These are phyloP conservation scores for Scortechinia acanthostroma DNA, from an alignment of 2,329 filamentous ascomycete species.

Conservation along the genomic window DNA sequence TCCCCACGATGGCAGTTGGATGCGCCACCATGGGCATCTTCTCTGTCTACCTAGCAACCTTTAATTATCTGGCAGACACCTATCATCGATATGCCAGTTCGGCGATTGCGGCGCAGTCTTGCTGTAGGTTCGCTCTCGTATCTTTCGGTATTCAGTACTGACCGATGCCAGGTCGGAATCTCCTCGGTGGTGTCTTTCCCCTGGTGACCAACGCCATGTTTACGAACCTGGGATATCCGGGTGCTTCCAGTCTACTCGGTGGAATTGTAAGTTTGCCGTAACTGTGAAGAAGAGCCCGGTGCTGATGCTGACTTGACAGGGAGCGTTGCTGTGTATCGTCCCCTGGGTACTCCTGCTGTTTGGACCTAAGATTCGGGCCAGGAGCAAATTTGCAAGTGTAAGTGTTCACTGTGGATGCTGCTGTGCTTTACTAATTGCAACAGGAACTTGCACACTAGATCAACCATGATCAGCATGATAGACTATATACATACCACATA, in stretches of 20 bases:
- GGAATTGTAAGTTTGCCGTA: constrained; percentile 44
- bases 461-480: too few species aligned
- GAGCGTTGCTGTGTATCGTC: constrained; percentile 60
- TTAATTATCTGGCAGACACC: constrained; percentile 86
- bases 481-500: too few species aligned
- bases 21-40: constrained; percentile 81
- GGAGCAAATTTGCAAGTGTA: constrained; percentile 70
- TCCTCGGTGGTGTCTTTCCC: constrained; percentile 76
- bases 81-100: constrained; percentile 59
- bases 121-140: constrained; percentile 35
- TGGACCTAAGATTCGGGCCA: constrained; percentile 67
- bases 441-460: constrained; percentile 1
- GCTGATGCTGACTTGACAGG: neutral
- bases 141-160: constrained; percentile 9
- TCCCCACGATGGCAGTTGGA: constrained; percentile 61
- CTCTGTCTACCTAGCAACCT: constrained; percentile 77
- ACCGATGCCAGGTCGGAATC: constrained; percentile 46
- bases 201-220: constrained; percentile 72
- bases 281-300: neutral
- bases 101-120: constrained; percentile 76
- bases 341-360: constrained; percentile 80
- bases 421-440: neutral
- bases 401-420: constrained; percentile 11
- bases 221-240: constrained; percentile 59
- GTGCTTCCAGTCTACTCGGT: constrained; percentile 70